Conservation (phyloP, 495 filamentous ascomycete genomes). For the Astrothelium macrocarpum region DNA sequence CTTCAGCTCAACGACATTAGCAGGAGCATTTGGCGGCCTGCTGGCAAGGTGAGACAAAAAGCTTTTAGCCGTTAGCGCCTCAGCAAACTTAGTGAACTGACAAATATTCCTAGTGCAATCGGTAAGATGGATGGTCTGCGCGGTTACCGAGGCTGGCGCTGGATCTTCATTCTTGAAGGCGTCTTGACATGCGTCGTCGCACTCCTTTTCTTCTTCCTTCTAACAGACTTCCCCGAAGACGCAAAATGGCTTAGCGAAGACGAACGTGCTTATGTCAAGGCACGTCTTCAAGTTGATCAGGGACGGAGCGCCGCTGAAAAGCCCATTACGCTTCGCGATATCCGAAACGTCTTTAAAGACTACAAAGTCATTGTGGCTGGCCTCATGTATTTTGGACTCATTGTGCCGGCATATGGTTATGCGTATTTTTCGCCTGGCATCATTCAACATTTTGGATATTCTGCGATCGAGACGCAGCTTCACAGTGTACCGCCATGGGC, state of each 20-base stretch:
- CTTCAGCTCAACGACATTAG: constrained; percentile 63
- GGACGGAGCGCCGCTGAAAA: constrained; percentile 55
- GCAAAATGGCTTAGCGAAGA: constrained; percentile 60
- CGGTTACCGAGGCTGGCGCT: constrained; percentile 76
- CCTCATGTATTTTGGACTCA: constrained; percentile 82
- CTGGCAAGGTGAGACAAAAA: constrained; percentile 21
- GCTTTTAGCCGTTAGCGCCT: not conserved
- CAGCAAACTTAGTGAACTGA: not conserved
- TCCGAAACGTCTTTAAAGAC: constrained; percentile 59
- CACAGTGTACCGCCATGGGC: constrained; percentile 40
- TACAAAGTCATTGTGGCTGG: constrained; percentile 65
- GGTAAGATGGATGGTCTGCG: constrained; percentile 65
- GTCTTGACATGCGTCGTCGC: constrained; percentile 62
- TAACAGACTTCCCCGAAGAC: constrained; percentile 68
- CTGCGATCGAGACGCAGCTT: constrained; percentile 39
- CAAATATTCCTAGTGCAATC: constrained; percentile 39
- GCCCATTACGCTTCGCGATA: constrained; percentile 52
- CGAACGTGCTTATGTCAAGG: constrained; percentile 64
- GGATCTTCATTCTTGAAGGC: constrained; percentile 64
- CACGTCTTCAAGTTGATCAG: constrained; percentile 66
- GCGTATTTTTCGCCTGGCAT: constrained; percentile 62
- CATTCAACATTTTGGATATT: constrained; percentile 36
- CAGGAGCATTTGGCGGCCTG: constrained; percentile 36
- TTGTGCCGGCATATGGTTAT: constrained; percentile 76
- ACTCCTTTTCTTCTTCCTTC: constrained; percentile 63